A percentile compares a stretch with the other conserved stretches of the same genome.
Conservation (phyloP, 805 yeast species). For the Hanseniaspora clermontiae region DNA sequence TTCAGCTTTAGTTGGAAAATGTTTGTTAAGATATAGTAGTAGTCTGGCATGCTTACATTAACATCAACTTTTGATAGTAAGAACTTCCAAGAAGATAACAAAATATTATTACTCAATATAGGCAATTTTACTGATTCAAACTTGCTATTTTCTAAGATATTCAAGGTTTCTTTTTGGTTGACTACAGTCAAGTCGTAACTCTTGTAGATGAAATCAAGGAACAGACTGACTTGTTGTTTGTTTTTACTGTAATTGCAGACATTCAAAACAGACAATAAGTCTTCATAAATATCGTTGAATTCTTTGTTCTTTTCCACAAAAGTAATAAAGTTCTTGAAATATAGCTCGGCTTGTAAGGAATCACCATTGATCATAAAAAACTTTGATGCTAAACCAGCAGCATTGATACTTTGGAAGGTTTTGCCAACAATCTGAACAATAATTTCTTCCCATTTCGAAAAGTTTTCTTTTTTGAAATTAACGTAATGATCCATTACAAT, state of each 20-base stretch:
- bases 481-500: slow-evolving; percentile 22
- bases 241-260: slow-evolving; percentile 21
- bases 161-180: not conserved
- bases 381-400: slow-evolving; percentile 29
- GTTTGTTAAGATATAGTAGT: slow-evolving; percentile 19
- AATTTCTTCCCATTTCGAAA: slow-evolving; percentile 20
- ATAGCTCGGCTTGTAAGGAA: slow-evolving; percentile 21
- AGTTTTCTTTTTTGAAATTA: slow-evolving; percentile 12
- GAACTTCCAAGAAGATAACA: not conserved
- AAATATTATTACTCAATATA: not conserved
- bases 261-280: slow-evolving; percentile 28
- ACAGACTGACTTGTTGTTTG: not conserved
- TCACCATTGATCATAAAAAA: slow-evolving; percentile 21
- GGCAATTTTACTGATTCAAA: slow-evolving; percentile 5
- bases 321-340: slow-evolving; percentile 32
- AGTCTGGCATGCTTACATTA: not conserved
- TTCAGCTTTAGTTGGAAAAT: slow-evolving; percentile 18
- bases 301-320: slow-evolving; percentile 31
- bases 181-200: not conserved
- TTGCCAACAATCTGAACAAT: slow-evolving; percentile 29
- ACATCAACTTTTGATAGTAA: not conserved
- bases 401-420: slow-evolving; percentile 35
- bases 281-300: slow-evolving; percentile 28
- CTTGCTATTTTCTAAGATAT: slow-evolving; percentile 1
- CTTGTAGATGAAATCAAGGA: not conserved